phyloP scores from a whole-genome alignment of 2,329 filamentous ascomycete species.

The Scedosporium apiospermum region DNA sequence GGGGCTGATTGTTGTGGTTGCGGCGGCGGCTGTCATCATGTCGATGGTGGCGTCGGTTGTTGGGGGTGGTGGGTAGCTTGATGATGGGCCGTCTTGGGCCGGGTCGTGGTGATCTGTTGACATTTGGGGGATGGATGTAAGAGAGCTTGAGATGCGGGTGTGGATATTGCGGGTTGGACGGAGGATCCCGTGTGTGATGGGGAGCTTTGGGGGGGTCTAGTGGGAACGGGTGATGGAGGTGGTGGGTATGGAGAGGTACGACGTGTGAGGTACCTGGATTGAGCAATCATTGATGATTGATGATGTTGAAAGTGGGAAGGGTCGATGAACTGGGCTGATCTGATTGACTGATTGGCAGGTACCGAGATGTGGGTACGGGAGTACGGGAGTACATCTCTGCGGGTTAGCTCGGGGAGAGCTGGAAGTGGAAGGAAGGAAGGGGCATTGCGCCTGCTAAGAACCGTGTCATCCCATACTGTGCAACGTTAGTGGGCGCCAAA shows the following conservation, averaged over 20 bases:
- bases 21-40: not conserved
- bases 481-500: not conserved
- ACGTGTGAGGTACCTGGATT: not conserved
- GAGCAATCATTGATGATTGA: not conserved
- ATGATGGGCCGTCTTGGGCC: not conserved
- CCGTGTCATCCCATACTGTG: not conserved
- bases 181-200: not conserved
- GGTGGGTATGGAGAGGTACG: not conserved
- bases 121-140: not conserved
- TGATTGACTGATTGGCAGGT: not conserved
- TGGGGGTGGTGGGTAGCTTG: not conserved
- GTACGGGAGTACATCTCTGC: not conserved
- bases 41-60: not conserved
- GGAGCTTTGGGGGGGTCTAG: not conserved
- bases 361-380: not conserved
- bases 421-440: not conserved
- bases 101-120: not conserved
- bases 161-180: not conserved
- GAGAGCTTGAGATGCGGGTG: not conserved
- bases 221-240: not conserved
- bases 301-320: not conserved
- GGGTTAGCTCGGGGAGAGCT: not conserved
- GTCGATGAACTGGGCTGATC: not conserved
- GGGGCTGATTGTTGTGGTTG: not conserved
- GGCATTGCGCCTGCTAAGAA: no score